Evolutionary conservation across 495 filamentous ascomycete genomes (phyloP).

Genomic region (Penicillium parvum): DNA sequence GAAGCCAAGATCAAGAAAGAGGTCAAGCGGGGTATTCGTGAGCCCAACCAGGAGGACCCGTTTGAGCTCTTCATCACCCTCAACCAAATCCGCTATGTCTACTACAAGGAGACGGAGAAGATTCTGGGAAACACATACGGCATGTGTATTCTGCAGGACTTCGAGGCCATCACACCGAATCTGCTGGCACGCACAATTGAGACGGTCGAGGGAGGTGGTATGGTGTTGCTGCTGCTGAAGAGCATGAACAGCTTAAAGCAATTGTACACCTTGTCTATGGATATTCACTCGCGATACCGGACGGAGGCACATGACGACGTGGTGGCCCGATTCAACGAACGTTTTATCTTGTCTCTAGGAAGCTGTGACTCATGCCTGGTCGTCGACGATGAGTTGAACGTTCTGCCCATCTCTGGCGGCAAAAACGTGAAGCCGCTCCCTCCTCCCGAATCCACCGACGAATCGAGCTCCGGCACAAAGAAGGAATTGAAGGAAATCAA

Average conservation of each 20-base stretch:
- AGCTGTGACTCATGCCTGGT: constrained; percentile 93
- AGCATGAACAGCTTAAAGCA: constrained; percentile 97
- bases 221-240: constrained; percentile 87
- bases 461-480: constrained; percentile 58
- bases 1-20: constrained; percentile 98
- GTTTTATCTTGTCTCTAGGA: constrained; percentile 91
- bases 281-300: constrained; percentile 92
- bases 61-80: constrained; percentile 98
- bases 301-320: constrained; percentile 97
- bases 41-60: constrained; percentile 92
- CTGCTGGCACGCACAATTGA: constrained; percentile 91
- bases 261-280: constrained; percentile 96
- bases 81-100: constrained; percentile 96
- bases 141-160: constrained; percentile 98
- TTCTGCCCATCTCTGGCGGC: constrained; percentile 93
- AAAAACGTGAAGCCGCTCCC: constrained; percentile 85
- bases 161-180: constrained; percentile 96
- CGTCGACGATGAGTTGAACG: constrained; percentile 96
- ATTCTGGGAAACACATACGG: constrained; percentile 98
- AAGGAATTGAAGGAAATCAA: constrained; percentile 84
- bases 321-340: constrained; percentile 93
- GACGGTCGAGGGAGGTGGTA: constrained; percentile 93
- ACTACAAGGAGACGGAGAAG: constrained; percentile 99
- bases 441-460: constrained; percentile 61
- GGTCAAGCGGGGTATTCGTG: constrained; percentile 90